Base-by-base conservation (phyloP, 306 rosid species). In the Cucurbita moschata region DNA sequence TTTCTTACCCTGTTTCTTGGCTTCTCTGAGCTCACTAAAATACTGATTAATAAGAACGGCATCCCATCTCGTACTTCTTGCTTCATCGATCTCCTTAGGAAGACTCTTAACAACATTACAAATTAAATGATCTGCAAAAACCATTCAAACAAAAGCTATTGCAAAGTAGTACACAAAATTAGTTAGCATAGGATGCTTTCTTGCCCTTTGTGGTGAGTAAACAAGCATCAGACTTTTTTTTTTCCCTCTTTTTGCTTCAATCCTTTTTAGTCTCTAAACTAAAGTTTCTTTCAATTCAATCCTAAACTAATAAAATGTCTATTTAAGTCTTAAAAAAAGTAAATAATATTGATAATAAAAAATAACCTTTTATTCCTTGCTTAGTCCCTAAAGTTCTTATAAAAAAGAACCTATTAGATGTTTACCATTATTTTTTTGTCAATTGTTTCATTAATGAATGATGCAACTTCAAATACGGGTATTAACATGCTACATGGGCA, bases 1-100 rank as follows among this genome's bases (percentile, higher is more conserved):
- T 83, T 91, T 95, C 78, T 97, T 88, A 53, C 99, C 99, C 77
- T 78, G 99, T 83, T 95, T 95, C 83, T 89, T 95, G 49, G 96
- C 99, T 86, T 95, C 99, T 84, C 85, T 85, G 80, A 88, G 96
- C 80, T 84, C 85, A 67, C 85, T 79, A 73, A 91, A 85, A 81
- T 95, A 95, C 75, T 79, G 92, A 75, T 84, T 91, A 67, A 89
- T 89, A 71, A 84, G 86, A 78, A 95, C 96, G 62, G 90, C 87
- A 73, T 95, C 96, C 99, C 99, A 95, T 79, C 85, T 86, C 75
- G 78, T 85, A 70, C 78, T 86, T 72, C 90, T 85, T 46, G 85
- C 76, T 14, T 69, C 77, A 76, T 91, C 92, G 79, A 89, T 82
- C 85, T 95, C 99, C 75, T 44, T 82, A 6, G 95, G 97, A 73